Percentiles rank a stretch among this genome's conserved stretches.
Conservation (phyloP, 1,284 basidiomycete genomes). For the Tilletiaria anomala region DNA sequence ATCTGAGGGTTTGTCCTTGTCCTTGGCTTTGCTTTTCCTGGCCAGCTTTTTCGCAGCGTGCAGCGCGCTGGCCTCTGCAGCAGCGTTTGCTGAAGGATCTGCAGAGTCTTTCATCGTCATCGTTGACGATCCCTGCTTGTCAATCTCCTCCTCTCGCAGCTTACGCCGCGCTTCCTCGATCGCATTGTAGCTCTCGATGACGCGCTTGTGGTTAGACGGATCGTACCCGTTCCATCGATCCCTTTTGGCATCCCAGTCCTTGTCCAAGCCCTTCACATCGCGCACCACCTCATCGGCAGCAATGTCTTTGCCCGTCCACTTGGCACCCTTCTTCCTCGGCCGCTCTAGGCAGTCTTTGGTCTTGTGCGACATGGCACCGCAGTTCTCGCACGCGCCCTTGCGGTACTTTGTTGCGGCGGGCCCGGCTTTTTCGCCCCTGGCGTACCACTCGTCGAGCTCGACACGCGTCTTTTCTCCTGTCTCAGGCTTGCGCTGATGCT, state of each 20-base stretch:
- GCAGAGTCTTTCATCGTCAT: too few species aligned
- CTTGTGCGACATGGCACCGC: slow-evolving; percentile 89
- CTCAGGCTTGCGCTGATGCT: slow-evolving; percentile 64
- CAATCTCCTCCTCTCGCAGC: slow-evolving; percentile 86
- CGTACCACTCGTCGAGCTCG: slow-evolving; percentile 81
- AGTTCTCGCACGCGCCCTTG: slow-evolving; percentile 97
- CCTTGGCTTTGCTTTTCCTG: slow-evolving; percentile 51
- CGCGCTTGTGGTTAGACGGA: slow-evolving; percentile 62
- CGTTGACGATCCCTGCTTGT: slow-evolving; percentile 62
- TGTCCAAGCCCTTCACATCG: slow-evolving; percentile 47
- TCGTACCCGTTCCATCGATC: slow-evolving; percentile 99
- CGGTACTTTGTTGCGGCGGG: slow-evolving; percentile 89
- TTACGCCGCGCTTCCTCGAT: slow-evolving; percentile 78
- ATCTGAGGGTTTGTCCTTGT: neutral
- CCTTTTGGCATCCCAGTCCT: slow-evolving; percentile 82
- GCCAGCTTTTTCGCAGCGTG: slow-evolving; percentile 62
- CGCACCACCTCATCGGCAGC: slow-evolving; percentile 78
- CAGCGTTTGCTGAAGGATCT: too few species aligned
- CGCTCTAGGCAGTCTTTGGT: slow-evolving; percentile 83
- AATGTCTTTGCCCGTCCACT: slow-evolving; percentile 78
- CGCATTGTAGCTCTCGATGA: slow-evolving; percentile 83
- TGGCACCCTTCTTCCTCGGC: slow-evolving; percentile 88
- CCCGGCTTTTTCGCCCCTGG: slow-evolving; percentile 68
- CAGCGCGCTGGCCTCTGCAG: slow-evolving; percentile 11
- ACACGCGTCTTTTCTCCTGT: slow-evolving; percentile 51